Evolutionary conservation across 345 rosid species (phyloP).

Genomic region (Gossypium raimondii): DNA sequence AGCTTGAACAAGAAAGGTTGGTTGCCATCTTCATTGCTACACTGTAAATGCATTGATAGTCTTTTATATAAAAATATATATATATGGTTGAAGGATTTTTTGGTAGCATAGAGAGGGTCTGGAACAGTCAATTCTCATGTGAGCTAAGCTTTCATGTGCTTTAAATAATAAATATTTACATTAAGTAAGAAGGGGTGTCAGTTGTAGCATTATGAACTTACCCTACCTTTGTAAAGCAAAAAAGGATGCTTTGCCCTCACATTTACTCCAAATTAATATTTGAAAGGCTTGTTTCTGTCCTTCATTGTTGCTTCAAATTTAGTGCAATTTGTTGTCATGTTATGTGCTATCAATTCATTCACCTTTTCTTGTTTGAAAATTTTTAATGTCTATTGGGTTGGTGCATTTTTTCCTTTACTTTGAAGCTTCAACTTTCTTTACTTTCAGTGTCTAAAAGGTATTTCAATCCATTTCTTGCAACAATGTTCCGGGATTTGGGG

Average conservation of each 20-base stretch:
- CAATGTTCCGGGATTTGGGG: neutral
- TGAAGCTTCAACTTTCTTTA: neutral
- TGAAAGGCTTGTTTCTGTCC: neutral
- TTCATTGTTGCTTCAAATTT: neutral
- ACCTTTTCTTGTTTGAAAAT: neutral
- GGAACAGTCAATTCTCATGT: neutral
- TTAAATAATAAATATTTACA: neutral
- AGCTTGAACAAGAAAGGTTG: constrained; percentile 3
- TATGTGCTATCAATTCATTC: neutral
- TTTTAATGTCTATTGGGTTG: neutral
- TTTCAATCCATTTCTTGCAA: neutral
- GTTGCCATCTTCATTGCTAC: neutral
- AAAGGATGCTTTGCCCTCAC: neutral
- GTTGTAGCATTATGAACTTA: constrained; percentile 1
- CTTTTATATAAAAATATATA: neutral
- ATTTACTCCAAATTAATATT: neutral
- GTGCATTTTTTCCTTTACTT: constrained; percentile 1
- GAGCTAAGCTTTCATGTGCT: constrained; percentile 11
- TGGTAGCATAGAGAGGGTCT: constrained; percentile 8
- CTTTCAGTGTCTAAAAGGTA: neutral
- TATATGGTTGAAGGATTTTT: neutral
- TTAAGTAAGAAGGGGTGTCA: neutral
- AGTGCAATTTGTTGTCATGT: neutral
- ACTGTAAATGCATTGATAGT: constrained; percentile 20
- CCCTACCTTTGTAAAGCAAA: neutral